phyloP scores from a whole-genome alignment of 2,329 filamentous ascomycete genomes.

The Cladosporium sp. region DNA sequence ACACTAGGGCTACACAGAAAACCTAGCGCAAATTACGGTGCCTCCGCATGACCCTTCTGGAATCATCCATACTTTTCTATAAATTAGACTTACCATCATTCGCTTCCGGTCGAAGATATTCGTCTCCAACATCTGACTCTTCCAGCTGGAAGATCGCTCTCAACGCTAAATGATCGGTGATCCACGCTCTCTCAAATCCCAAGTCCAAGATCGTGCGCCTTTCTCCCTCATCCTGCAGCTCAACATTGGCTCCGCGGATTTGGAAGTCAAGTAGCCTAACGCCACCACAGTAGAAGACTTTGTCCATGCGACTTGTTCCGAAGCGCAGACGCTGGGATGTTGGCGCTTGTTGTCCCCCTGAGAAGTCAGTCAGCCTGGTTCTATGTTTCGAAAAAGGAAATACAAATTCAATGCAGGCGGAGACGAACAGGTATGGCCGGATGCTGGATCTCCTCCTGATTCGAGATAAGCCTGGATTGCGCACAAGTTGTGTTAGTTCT shows the following conservation, averaged over 20 bases:
- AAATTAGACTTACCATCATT: neutral
- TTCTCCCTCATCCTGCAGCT: constrained; percentile 36
- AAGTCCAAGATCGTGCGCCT: constrained; percentile 26
- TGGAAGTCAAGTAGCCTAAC: constrained; percentile 36
- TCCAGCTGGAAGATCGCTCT: constrained; percentile 28
- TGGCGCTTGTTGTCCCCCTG: constrained; percentile 55
- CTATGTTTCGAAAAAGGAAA: constrained; percentile 48
- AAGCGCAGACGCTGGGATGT: constrained; percentile 40
- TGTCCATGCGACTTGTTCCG: constrained; percentile 53
- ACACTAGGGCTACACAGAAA: neutral
- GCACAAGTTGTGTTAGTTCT: neutral
- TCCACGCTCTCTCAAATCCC: constrained; percentile 42
- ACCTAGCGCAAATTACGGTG: neutral
- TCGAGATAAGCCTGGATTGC: neutral
- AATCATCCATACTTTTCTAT: neutral
- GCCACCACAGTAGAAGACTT: constrained; percentile 46
- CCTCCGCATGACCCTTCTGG: neutral
- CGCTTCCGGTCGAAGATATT: neutral
- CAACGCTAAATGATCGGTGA: constrained; percentile 50
- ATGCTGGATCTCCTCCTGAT: neutral
- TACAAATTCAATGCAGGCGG: constrained; percentile 36
- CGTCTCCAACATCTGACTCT: neutral
- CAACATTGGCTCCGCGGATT: constrained; percentile 46
- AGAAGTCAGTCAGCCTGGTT: constrained; percentile 50
- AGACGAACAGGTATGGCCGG: neutral